Evolutionary conservation across 345 rosid species (phyloP), one percentile per base, ranked within the genome.

Genomic region (Cardamine occulta): DNA sequence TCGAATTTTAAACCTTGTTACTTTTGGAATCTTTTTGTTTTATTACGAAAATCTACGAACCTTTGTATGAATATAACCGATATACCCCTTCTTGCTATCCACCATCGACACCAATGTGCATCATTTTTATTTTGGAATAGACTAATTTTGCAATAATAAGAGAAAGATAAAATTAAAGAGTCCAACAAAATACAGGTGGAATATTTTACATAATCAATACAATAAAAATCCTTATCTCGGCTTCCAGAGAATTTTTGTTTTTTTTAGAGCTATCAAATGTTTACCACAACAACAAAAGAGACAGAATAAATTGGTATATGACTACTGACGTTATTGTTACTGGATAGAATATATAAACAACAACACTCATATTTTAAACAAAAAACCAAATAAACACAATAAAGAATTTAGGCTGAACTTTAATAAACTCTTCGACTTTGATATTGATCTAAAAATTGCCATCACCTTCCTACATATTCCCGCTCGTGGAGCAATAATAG

Each of bases 401-500:
- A 13, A 6, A 24, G 56, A 47, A n/a, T 54, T 47, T 44, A n/a
- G 17, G 12, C 13, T 29, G 35, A 37, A 26, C 40, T 51, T 49
- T 51, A 53, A 8, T 42, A 14, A 64, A 64, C 64, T 64, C 57
- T 63, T 55, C 45, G 57, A 63, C 39, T 42, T 57, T 18, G 45
- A 54, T 63, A 19, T 17, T 4, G 49, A 32, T 35, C 31, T 35
- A 42, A 42, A 42, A 39, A 34, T 13, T 40, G 2, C 47, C 47
- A n/a, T 14, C 47, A 42, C 17, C 47, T 42, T 5, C 47, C 1
- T 40, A 8, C 48, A 39, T 35, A 62, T 51, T 49, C 6, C 53
- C 67, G 17, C 56, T 75, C 74, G 74, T 75, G 79, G 42, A 34
- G 11, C 63, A 28, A 67, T 42, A 40, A 75, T 37, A 28, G 31